Base-by-base conservation (phyloP, 305 asterid genomes). In the Fraxinus platypoda region DNA sequence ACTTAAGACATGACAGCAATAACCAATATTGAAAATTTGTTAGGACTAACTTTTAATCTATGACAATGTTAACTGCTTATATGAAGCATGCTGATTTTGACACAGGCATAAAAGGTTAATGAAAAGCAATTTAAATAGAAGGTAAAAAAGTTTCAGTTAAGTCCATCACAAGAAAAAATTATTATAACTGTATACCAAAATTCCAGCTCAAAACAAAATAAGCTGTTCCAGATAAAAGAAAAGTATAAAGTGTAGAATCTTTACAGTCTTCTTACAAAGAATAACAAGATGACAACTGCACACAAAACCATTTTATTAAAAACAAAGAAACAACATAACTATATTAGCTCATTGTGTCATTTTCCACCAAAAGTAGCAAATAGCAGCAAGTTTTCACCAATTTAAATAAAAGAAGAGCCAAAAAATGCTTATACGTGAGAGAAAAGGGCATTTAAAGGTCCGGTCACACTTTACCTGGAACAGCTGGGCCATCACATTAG, bases 401-500 rank as follows among this genome's bases (percentile, higher is more conserved):
- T 15, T 84, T 74, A 70, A 30, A 28, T 19, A 13, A 11, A 6
- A 12, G 34, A 31, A 1, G 12, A 64, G 6, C 34, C 6, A 57
- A 21, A 57, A 70, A 30, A 28, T 70, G 75, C 38, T 79, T 66
- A 54, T 54, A 82, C 73, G 19, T 75, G 23, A 62, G 25, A 7
- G n/a, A 74, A 49, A 28, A 30, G 21, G 23, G 38, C 77, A 75
- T 2, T 13, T 19, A 43, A 30, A 28, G 30, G 21, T 54, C 74
- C 11, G 75, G 35, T 79, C 76, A 78, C 76, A 78, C 79, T 74
- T 62, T 88, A 95, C 99, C 98, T 94, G 99, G 87, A 95, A 92
- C 66, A 93, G 89, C 74, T 90, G 98, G 78, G 93, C 92, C 97
- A 95, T 94, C 85, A 90, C 31, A 90, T 90, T 91, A 78, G 99